Evolutionary conservation across 2,329 filamentous ascomycete genomes (phyloP).

Genomic region (Botrytis medusae): DNA sequence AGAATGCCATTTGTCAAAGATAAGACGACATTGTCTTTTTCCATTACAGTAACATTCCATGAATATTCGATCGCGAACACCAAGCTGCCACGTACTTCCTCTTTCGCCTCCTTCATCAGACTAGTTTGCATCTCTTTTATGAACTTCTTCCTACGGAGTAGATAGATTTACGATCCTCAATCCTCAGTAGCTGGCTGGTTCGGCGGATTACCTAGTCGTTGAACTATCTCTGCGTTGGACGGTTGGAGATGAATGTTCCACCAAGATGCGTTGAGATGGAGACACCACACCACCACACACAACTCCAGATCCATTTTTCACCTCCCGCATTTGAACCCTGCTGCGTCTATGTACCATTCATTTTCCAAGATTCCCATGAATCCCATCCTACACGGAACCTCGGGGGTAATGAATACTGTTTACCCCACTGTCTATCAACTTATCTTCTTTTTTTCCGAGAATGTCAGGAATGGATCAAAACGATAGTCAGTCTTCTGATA

Average conservation of each 20-base stretch:
- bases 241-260: conserved; percentile 6
- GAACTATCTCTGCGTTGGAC: conserved; percentile 2
- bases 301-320: conserved; percentile 8
- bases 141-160: not conserved
- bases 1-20: conserved; percentile 2
- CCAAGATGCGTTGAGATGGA: conserved; percentile 4
- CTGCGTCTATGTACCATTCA: not conserved
- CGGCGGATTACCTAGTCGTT: not conserved
- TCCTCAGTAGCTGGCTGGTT: not conserved
- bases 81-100: conserved; percentile 9
- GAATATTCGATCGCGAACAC: not conserved
- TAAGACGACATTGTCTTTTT: not conserved
- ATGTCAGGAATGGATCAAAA: too few species aligned
- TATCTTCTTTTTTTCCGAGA: not conserved
- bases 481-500: conserved; percentile 2
- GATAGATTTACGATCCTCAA: not conserved
- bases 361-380: conserved; percentile 8
- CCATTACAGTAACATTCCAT: not conserved
- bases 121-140: not conserved
- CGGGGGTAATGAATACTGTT: not conserved
- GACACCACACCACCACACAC: not conserved
- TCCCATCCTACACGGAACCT: not conserved
- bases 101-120: not conserved
- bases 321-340: not conserved
- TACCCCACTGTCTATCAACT: conserved; percentile 12